Percentiles rank a stretch among this genome's conserved stretches.
These are phyloP conservation scores for Yamadazyma siamensis DNA, from an alignment of 1,139 yeast genomes.

Conservation along the genomic window DNA sequence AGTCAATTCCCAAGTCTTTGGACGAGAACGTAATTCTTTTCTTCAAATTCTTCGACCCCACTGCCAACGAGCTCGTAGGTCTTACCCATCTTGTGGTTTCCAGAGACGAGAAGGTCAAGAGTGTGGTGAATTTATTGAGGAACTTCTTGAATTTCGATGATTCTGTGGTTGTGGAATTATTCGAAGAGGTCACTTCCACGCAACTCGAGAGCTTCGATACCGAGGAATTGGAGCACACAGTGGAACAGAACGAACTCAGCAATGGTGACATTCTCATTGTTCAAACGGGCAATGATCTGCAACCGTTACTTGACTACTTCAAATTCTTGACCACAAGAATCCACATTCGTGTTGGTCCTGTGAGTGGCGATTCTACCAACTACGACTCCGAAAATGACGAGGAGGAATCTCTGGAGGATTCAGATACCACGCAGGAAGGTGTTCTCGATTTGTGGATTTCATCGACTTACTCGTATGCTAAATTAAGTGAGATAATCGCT, in stretches of 20 bases:
- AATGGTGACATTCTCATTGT: conserved; percentile 69
- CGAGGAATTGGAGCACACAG: conserved; percentile 30
- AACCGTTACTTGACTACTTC: conserved; percentile 49
- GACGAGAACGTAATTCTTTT: conserved; percentile 48
- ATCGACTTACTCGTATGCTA: conserved; percentile 53
- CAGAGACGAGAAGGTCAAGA: conserved; percentile 45
- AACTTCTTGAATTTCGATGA: conserved; percentile 43
- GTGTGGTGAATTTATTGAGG: conserved; percentile 42
- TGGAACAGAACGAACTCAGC: conserved; percentile 63
- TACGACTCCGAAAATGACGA: conserved; percentile 15
- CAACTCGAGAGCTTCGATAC: conserved; percentile 51
- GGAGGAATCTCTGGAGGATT: conserved; percentile 14
- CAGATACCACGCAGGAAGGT: neutral
- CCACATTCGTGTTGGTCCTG: conserved; percentile 53
- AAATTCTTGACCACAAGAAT: conserved; percentile 65
- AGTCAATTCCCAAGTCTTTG: conserved; percentile 1
- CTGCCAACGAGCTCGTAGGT: conserved; percentile 54
- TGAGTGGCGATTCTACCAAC: conserved; percentile 19
- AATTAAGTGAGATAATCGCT: conserved; percentile 60
- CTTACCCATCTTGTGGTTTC: conserved; percentile 59
- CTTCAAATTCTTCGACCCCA: conserved; percentile 67
- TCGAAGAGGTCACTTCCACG: conserved; percentile 70
- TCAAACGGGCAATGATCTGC: conserved; percentile 44
- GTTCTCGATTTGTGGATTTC: conserved; percentile 68
- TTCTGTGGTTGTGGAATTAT: conserved; percentile 40